Evolutionary conservation across 768 basidiomycete genomes (phyloP), one percentile per base, ranked within the genome.

Genomic region (Leccinum aurantiacum): DNA sequence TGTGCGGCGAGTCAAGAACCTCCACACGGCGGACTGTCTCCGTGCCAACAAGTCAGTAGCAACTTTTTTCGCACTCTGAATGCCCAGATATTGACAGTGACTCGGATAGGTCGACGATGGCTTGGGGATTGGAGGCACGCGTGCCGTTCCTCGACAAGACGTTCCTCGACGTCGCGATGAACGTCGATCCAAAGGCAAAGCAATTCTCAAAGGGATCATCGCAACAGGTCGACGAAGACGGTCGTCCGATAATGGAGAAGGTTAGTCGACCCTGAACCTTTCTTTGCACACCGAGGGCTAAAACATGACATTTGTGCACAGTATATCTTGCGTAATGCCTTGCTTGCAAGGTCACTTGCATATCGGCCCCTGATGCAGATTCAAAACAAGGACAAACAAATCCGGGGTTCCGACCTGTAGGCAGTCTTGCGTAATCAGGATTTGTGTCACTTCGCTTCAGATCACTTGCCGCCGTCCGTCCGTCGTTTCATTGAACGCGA

Each of bases 91-190:
- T 46, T 63, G 54, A 62, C 50, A 14, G 17, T 47, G 15, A 38
- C 15, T 14, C 51, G 59, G 49, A 48, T 62, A 91, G 91, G 70
- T 97, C 95, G 24, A 98, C 97, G 9, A 98, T 99, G 97, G 97
- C 97, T 1, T 99, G 96, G 95, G 97, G 97, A 63, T 86, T 99
- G 49, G 97, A 99, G 74, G 95, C 95, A 3, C 93, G 97, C 52
- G 97, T 99, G 6, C 97, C 97, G 14, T 99, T 99, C 87, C 86
- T 99, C 58, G 97, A 99, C 81, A 96, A 95, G 78, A 78, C 84
- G 19, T 99, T 99, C 85, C 80, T 99, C 54, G 94, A 98, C 56
- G 91, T 91, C 22, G 84, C 95, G 2, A 93, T 99, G 93, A 89
- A 89, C 77, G 77, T 95, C 66, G 88, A 95, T 65, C 83, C 97